Percentiles rank a stretch among this genome's conserved stretches.
These are phyloP conservation scores for Tagetes erecta DNA, from an alignment of 129 eudicot species.

Conservation along the genomic window DNA sequence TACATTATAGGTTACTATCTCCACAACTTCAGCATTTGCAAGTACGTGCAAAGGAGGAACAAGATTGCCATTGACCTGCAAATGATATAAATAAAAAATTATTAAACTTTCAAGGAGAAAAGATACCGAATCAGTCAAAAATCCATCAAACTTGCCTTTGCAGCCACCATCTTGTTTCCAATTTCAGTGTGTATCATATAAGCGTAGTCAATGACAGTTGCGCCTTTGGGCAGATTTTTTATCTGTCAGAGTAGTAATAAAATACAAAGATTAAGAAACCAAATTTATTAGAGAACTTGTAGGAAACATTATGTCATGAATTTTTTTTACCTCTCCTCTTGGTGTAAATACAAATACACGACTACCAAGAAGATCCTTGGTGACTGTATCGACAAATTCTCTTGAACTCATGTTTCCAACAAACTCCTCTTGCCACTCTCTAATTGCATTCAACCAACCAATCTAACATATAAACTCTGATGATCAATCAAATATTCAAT, in stretches of 20 bases:
- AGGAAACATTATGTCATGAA: neutral
- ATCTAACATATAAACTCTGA: conserved; percentile 42
- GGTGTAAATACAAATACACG: conserved; percentile 95
- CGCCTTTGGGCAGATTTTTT: conserved; percentile 90
- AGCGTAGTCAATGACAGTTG: conserved; percentile 87
- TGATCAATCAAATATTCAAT: neutral
- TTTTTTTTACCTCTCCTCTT: conserved; percentile 80
- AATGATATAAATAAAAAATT: conserved; percentile 23
- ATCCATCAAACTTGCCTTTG: conserved; percentile 55
- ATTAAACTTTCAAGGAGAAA: conserved; percentile 15
- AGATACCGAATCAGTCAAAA: neutral
- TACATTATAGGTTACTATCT: conserved; percentile 70
- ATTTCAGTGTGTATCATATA: conserved; percentile 94
- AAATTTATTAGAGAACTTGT: neutral
- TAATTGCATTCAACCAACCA: conserved; percentile 96
- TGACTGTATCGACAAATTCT: conserved; percentile 88
- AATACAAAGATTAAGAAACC: neutral
- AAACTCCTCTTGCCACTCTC: conserved; percentile 98
- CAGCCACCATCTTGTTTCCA: conserved; percentile 97
- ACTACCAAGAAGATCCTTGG: conserved; percentile 87
- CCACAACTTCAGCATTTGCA: conserved; percentile 96
- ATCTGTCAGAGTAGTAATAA: conserved; percentile 45
- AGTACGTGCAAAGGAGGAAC: conserved; percentile 82
- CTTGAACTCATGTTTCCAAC: conserved; percentile 97
- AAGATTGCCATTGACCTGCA: conserved; percentile 89